These are phyloP conservation scores for Alternaria brassicicola DNA, from an alignment of 2,329 filamentous ascomycete genomes.

Conservation along the genomic window DNA sequence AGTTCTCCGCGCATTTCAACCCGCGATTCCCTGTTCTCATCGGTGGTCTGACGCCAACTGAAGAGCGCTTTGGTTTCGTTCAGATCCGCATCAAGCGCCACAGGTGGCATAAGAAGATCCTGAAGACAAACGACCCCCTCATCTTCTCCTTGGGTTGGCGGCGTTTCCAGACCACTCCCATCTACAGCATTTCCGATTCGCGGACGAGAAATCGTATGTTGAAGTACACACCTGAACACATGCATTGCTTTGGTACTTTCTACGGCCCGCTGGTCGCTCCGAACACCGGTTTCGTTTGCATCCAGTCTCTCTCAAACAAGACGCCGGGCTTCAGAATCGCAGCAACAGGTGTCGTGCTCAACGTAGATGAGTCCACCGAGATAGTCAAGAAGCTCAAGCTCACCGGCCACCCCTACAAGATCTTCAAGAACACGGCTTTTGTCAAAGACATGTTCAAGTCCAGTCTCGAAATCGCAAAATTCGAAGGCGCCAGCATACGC, in stretches of 20 bases:
- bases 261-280: conserved; percentile 94
- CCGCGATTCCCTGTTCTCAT: conserved; percentile 83
- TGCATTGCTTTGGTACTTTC: conserved; percentile 97
- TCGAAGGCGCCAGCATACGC: conserved; percentile 93
- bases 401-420: conserved; percentile 91
- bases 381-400: conserved; percentile 99
- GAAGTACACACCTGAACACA: conserved; percentile 98
- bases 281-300: conserved; percentile 93
- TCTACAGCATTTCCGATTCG: conserved; percentile 95
- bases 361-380: conserved; percentile 92
- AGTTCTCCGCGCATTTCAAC: conserved; percentile 85
- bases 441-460: conserved; percentile 98
- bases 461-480: conserved; percentile 93
- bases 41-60: conserved; percentile 89
- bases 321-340: conserved; percentile 92
- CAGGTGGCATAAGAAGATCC: conserved; percentile 98
- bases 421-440: conserved; percentile 99
- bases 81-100: conserved; percentile 97
- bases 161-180: conserved; percentile 87
- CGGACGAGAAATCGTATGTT: conserved; percentile 95
- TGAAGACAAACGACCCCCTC: conserved; percentile 96
- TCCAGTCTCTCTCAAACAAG: conserved; percentile 84
- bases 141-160: conserved; percentile 98
- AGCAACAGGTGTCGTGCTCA: conserved; percentile 90
- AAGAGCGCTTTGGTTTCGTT: conserved; percentile 93